Base-by-base conservation (phyloP, 78 protist genomes). In the Polysphondylium violaceum region DNA sequence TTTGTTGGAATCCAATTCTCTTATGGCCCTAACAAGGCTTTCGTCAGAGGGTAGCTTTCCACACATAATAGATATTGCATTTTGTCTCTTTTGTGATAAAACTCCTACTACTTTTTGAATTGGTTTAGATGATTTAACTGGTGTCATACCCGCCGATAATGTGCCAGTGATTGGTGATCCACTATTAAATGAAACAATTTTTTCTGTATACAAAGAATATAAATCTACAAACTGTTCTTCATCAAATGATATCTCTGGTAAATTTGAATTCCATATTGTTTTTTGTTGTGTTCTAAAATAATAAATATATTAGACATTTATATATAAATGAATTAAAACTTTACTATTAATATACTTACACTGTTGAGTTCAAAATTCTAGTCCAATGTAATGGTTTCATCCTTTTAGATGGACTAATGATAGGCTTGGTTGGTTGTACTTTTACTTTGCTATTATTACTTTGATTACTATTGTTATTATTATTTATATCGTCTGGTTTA, bases 361-460 rank as follows among this genome's bases (percentile, higher is more conserved):
- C 59, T 58, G 38, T 53, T 53, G 73, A 14, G 36, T 56, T 35
- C 19, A 77, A 41, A 21, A 77, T 14, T 60, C 94, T 76, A 11
- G 53, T 89, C 94, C 94, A 89, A 56, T 83, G 88, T 23, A 89
- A 68, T 72, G 94, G 89, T 51, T 77, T 76, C 94, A 89, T 89
- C 53, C 87, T 76, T 41, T 77, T 79, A 9, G 41, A 35, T 27
- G 94, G 94, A 21, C 40, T 58, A 17, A 89, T 69, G 17, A 44
- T 38, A 38, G 86, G 76, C 53, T 89, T 89, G 2, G 78, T 44
- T 71, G 85, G 83, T 58, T 40, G 51, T 35, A 36, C 19, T 69
- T 76, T 61, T 7, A 9, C 36, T 12, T 33, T 63, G 11, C 36
- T 63, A 31, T 63, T 56, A 56, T 6, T 17, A 56, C 21, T 56